Evolutionary conservation across 345 rosid genomes (phyloP).

Genomic region (Gynandropsis gynandra): DNA sequence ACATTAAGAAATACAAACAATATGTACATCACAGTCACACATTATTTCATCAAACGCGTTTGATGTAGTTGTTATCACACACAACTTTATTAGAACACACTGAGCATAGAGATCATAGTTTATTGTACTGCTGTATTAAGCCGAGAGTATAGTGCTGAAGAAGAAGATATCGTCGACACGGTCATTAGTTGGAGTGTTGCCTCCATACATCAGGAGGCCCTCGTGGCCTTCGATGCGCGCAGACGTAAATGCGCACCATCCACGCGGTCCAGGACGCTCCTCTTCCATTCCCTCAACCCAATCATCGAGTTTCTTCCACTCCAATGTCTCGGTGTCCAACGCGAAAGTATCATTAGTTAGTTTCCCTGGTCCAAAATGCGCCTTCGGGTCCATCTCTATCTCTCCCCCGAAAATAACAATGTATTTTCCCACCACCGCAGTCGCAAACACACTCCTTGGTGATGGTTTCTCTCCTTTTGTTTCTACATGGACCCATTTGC

Average conservation of each 20-base stretch:
- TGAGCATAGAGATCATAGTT: no score
- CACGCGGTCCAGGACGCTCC: conserved; percentile 2
- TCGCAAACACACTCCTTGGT: conserved; percentile 8
- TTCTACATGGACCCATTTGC: conserved; percentile 12
- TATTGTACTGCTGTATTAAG: no score
- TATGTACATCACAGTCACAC: no score
- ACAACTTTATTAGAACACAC: no score
- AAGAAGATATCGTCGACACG: conserved; percentile 18
- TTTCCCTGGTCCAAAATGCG: conserved; percentile 10
- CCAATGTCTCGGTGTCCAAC: conserved; percentile 10
- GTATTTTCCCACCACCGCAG: conserved; percentile 9
- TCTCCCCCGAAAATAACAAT: conserved; percentile 20
- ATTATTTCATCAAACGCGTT: no score
- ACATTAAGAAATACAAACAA: no score
- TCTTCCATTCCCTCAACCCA: no score
- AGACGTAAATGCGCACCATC: conserved; percentile 10
- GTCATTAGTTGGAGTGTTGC: conserved; percentile 2
- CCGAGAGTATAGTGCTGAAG: no score
- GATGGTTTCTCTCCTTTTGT: conserved; percentile 15
- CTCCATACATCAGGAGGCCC: conserved; percentile 20
- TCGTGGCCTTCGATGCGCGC: conserved; percentile 9
- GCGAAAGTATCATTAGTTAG: conserved; percentile 9
- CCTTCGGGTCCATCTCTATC: neutral
- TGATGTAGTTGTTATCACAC: no score
- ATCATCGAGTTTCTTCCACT: conserved; percentile 7